Evolutionary conservation across 352 stramenopile genomes (phyloP).

Genomic region (Elongisporangium anandrum): DNA sequence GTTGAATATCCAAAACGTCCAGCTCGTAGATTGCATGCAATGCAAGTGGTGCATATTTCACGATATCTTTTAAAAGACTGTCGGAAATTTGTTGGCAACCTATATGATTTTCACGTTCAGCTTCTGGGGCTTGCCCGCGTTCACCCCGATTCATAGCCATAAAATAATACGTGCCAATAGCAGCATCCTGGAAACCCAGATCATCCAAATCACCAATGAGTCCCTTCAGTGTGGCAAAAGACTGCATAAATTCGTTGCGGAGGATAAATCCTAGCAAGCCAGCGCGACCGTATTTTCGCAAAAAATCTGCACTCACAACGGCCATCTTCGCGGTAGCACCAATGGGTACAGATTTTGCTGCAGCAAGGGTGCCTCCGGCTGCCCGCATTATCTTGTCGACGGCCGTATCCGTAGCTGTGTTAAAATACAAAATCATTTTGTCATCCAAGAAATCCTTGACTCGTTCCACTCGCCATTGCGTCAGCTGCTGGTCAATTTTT

Average conservation of each 20-base stretch:
- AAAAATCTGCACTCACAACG: slow-evolving; percentile 81
- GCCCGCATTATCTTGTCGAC: slow-evolving; percentile 84
- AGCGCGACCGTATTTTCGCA: slow-evolving; percentile 78
- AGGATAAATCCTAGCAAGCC: slow-evolving; percentile 81
- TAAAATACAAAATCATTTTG: slow-evolving; percentile 72
- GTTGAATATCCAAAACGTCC: slow-evolving; percentile 81
- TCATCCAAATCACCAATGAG: slow-evolving; percentile 76
- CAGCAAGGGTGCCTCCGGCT: slow-evolving; percentile 69
- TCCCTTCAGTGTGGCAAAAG: slow-evolving; percentile 78
- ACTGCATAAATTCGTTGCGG: slow-evolving; percentile 88
- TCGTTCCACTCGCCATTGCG: slow-evolving; percentile 75
- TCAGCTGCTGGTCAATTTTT: slow-evolving; percentile 74
- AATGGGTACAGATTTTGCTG: slow-evolving; percentile 75
- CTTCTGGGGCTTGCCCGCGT: slow-evolving; percentile 61
- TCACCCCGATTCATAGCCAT: slow-evolving; percentile 87
- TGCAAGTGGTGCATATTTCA: slow-evolving; percentile 73
- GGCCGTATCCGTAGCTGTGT: slow-evolving; percentile 69
- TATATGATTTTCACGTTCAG: slow-evolving; percentile 53
- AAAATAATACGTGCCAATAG: slow-evolving; percentile 85
- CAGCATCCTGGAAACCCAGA: slow-evolving; percentile 81
- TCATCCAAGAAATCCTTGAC: slow-evolving; percentile 73
- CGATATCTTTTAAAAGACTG: slow-evolving; percentile 58
- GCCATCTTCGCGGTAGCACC: slow-evolving; percentile 79
- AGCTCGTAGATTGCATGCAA: slow-evolving; percentile 84
- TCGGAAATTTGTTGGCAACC: slow-evolving; percentile 60